Conservation (phyloP, 768 basidiomycete genomes). For the Hirschioporus abietinus region DNA sequence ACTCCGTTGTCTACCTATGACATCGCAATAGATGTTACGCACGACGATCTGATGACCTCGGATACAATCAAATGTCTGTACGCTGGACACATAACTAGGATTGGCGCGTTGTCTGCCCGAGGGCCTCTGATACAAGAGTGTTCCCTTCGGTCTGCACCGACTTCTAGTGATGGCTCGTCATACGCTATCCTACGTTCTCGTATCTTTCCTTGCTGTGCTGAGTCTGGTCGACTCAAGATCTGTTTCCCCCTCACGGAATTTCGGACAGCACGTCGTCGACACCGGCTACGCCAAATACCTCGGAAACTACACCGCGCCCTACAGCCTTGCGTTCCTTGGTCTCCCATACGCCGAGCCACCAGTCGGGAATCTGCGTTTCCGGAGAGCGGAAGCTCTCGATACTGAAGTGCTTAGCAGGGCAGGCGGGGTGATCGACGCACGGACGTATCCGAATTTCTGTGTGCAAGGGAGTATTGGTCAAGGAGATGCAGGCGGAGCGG, state of each 20-base stretch:
- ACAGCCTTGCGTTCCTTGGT: slow-evolving; percentile 50
- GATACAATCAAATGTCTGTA: no score
- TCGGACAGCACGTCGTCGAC: slow-evolving; percentile 32
- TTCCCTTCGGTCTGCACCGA: no score
- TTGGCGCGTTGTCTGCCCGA: background rate
- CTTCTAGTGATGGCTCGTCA: background rate
- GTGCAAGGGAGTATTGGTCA: slow-evolving; percentile 49
- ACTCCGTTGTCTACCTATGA: background rate
- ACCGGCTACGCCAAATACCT: slow-evolving; percentile 55
- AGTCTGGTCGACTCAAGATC: background rate
- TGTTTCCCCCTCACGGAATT: background rate
- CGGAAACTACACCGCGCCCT: slow-evolving; percentile 46
- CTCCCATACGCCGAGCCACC: slow-evolving; percentile 34
- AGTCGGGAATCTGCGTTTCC: slow-evolving; percentile 27
- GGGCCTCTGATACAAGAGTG: no score
- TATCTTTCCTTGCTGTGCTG: background rate
- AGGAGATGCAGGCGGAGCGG: slow-evolving; percentile 59
- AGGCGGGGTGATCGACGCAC: slow-evolving; percentile 44
- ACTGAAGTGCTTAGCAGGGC: slow-evolving; percentile 23
- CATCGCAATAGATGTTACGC: background rate
- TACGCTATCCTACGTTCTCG: background rate
- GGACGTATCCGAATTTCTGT: slow-evolving; percentile 51
- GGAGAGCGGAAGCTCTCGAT: slow-evolving; percentile 44
- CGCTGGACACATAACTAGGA: background rate
- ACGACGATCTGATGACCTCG: background rate